Evolutionary conservation across 495 filamentous ascomycete genomes (phyloP), one percentile per base, ranked within the genome.

Genomic region (Tirmania nivea): DNA sequence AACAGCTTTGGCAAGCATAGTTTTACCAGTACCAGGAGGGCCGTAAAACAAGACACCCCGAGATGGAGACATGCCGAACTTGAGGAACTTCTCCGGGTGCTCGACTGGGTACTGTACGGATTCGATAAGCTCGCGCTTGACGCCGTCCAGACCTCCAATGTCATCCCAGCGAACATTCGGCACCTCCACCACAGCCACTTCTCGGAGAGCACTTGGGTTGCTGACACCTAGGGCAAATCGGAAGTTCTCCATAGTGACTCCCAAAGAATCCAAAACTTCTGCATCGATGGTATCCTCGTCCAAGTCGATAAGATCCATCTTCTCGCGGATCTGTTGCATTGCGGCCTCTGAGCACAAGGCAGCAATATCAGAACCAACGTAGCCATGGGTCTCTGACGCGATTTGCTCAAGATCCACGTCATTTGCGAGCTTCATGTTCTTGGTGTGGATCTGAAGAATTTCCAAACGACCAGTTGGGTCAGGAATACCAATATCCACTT

Each of bases 171-270:
- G 86, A 56, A 94, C 86, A 69, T 96, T 97, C 69, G 90, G 90
- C 57, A 95, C 90, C 70, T 97, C 90, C 69, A 97, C 90, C 59
- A 97, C 90, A 25, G 92, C 90, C 64, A 96, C 92, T 69, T 97
- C 90, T 71, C 90, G 90, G 48, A 97, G 86, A 56, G 90, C 90
- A 60, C 92, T 96, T 59, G 90, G 90, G 76, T 96, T 97, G 69
- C 86, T 93, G 59, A 94, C 86, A 66, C 90, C 90, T 52, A 97
- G 81, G 52, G 90, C 88, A 60, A 92, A 96, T 56, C 88, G 82
- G 85, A 97, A 97, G 78, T 97, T 96, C 66, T 97, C 90, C 85
- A 95, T 95, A 55, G 90, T 97, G 52, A 97, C 90, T 68, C 90
- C 90, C 47, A 97, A 79, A 34, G 90, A 94, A 70, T 97, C 92